Evolutionary conservation across 176 grass and related monocot genomes (phyloP).

Genomic region (bread wheat (Triticum aestivum)): IWGSC_CS_RefSeq_v2.1 NC_057804.1:20164299-20164798

Average conservation of each 20-base stretch:
- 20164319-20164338: conserved; percentile 10
- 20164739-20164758: conserved; percentile 63
- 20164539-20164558: conserved; percentile 18
- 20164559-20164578: conserved; percentile 37
- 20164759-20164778: conserved; percentile 64
- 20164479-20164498: neutral
- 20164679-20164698: conserved; percentile 29
- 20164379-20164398: neutral
- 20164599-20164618: conserved; percentile 75
- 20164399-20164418: neutral
- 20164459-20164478: neutral
- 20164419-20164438: neutral
- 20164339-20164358: conserved; percentile 8
- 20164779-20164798: conserved; percentile 73
- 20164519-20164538: conserved; percentile 28
- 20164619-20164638: conserved; percentile 75
- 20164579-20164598: conserved; percentile 94
- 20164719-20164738: conserved; percentile 37
- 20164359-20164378: conserved; percentile 21
- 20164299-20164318: neutral
- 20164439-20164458: neutral
- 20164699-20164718: conserved; percentile 31
- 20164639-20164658: conserved; percentile 70
- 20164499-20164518: conserved; percentile 2
- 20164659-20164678: conserved; percentile 45